Evolutionary conservation across 2,329 filamentous ascomycete genomes (phyloP).

Genomic region (Thermomyces lanuginosus): DNA sequence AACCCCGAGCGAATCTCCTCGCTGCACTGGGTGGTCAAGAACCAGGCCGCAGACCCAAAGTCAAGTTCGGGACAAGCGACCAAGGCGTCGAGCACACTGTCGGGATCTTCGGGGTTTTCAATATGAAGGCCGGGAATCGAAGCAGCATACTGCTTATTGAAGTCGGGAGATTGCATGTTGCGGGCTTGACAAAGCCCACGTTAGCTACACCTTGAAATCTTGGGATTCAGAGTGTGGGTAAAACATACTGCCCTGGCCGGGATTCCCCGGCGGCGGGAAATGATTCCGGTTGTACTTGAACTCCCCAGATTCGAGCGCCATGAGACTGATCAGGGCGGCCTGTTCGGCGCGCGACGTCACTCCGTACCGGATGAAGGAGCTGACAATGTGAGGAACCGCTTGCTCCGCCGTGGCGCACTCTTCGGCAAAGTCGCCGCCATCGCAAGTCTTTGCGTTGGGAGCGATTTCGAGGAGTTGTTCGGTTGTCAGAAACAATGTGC

Average conservation of each 20-base stretch:
- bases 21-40: slow-evolving; percentile 38
- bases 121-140: slow-evolving; percentile 29
- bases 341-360: slow-evolving; percentile 42
- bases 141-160: slow-evolving; percentile 39
- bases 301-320: slow-evolving; percentile 53
- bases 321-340: slow-evolving; percentile 53
- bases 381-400: slow-evolving; percentile 41
- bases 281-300: slow-evolving; percentile 59
- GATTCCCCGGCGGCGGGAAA: slow-evolving; percentile 40
- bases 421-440: slow-evolving; percentile 25
- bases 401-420: slow-evolving; percentile 52
- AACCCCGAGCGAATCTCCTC: slow-evolving; percentile 29
- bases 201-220: slow-evolving; percentile 1
- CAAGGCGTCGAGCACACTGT: slow-evolving; percentile 34
- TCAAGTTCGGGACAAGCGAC: slow-evolving; percentile 32
- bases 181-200: slow-evolving; percentile 27
- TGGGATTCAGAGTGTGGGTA: slow-evolving; percentile 2
- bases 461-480: slow-evolving; percentile 32
- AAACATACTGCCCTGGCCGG: slow-evolving; percentile 48
- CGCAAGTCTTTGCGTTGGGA: slow-evolving; percentile 41
- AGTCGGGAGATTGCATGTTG: slow-evolving; percentile 46
- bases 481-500: slow-evolving; percentile 10
- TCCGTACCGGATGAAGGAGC: slow-evolving; percentile 41
- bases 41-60: slow-evolving; percentile 48
- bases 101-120: slow-evolving; percentile 16